Evolutionary conservation across 768 basidiomycete genomes (phyloP).

Genomic region (Amanita thiersii): DNA sequence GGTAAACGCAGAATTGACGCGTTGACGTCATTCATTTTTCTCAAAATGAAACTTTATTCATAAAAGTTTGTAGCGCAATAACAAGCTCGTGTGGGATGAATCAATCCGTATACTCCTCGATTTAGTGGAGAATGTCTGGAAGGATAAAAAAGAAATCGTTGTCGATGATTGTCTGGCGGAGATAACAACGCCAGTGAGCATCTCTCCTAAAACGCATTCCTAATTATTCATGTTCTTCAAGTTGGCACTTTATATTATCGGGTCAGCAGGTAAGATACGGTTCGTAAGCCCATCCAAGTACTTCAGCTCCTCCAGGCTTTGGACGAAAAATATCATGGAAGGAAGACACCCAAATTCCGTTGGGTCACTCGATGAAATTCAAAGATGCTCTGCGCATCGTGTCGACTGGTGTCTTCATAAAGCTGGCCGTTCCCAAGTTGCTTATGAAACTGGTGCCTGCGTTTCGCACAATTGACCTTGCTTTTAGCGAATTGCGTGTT

Average conservation of each 20-base stretch:
- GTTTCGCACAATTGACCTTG: conserved; percentile 22
- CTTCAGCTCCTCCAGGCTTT: conserved; percentile 37
- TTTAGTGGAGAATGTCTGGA: conserved; percentile 43
- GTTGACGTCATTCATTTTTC: neutral
- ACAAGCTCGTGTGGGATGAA: conserved; percentile 41
- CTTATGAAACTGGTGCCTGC: conserved; percentile 26
- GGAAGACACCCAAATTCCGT: conserved; percentile 27
- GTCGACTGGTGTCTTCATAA: conserved; percentile 26
- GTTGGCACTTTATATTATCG: conserved; percentile 51
- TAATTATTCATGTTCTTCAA: conserved; percentile 13
- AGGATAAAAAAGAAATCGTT: conserved; percentile 25
- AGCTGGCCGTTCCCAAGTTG: conserved; percentile 31
- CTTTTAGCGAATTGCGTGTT: conserved; percentile 38
- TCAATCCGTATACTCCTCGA: conserved; percentile 32
- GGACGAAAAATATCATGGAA: conserved; percentile 42
- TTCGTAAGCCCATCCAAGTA: neutral
- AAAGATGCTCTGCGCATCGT: conserved; percentile 39
- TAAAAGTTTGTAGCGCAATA: conserved; percentile 28
- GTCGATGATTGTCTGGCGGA: conserved; percentile 37
- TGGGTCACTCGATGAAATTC: conserved; percentile 40
- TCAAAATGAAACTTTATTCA: neutral
- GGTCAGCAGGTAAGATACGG: conserved; percentile 34
- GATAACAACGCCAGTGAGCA: conserved; percentile 43
- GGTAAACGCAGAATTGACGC: conserved; percentile 20
- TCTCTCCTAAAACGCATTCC: conserved; percentile 5